Percentiles rank a stretch among this genome's conserved stretches.
These are phyloP conservation scores for Neoscytalidium dimidiatum DNA, from an alignment of 2,329 filamentous ascomycete genomes.

Conservation along the genomic window DNA sequence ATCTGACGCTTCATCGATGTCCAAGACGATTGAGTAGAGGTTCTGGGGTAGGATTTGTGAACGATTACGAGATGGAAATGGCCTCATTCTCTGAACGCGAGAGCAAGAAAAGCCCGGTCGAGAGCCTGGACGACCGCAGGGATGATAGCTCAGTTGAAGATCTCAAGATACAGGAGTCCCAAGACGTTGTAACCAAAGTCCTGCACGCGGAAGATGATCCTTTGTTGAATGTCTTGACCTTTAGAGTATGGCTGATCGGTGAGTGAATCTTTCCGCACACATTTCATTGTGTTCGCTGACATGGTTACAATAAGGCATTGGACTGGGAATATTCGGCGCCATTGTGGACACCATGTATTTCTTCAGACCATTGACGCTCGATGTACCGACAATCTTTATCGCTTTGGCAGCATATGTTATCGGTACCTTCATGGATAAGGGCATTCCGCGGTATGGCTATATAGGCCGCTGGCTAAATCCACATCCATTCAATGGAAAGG, in stretches of 20 bases:
- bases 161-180: background rate
- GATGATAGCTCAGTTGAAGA: background rate
- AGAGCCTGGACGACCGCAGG: background rate
- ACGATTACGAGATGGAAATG: background rate
- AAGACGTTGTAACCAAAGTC: background rate
- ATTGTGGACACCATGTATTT: constrained; percentile 40
- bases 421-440: constrained; percentile 40
- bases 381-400: constrained; percentile 48
- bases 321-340: background rate
- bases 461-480: constrained; percentile 42
- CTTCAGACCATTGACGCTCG: constrained; percentile 52
- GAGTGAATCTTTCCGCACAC: background rate
- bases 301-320: background rate
- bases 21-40: background rate
- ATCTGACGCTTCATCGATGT: background rate
- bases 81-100: background rate
- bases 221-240: background rate
- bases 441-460: constrained; percentile 37
- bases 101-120: background rate
- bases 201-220: constrained; percentile 9
- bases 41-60: background rate
- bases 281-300: background rate
- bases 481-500: constrained; percentile 37
- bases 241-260: constrained; percentile 15
- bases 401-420: constrained; percentile 48